Evolutionary conservation across 495 filamentous ascomycete genomes (phyloP).

Genomic region (Penicillium taxi): DNA sequence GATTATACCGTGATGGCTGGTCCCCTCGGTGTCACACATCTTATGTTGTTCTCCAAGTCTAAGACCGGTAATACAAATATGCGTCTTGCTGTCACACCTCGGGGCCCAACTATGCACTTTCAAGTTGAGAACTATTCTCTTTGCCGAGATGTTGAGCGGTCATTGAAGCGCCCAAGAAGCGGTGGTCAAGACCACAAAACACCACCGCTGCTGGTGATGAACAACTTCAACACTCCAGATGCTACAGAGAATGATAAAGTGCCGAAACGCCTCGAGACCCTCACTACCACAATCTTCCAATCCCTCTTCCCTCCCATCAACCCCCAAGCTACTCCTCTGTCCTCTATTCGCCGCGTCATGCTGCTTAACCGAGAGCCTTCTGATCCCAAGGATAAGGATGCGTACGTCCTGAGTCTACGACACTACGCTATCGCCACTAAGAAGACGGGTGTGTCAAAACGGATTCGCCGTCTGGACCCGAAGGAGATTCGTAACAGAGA

Average conservation of each 20-base stretch:
- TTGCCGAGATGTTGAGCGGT: conserved; percentile 76
- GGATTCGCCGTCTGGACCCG: conserved; percentile 75
- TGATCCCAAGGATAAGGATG: conserved; percentile 47
- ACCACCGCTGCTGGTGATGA: conserved; percentile 92
- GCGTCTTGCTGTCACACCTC: conserved; percentile 78
- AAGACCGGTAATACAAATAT: conserved; percentile 85
- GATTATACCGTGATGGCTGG: conserved; percentile 97
- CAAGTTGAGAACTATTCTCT: conserved; percentile 94
- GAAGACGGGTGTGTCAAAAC: conserved; percentile 70
- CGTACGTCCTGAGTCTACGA: conserved; percentile 81
- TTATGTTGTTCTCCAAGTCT: conserved; percentile 90
- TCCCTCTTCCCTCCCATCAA: conserved; percentile 95
- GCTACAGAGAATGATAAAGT: conserved; percentile 51
- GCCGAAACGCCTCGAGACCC: conserved; percentile 78
- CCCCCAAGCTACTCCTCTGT: conserved; percentile 78
- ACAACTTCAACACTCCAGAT: conserved; percentile 74
- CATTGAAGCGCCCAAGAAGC: conserved; percentile 71
- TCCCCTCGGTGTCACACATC: conserved; percentile 85
- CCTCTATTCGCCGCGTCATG: conserved; percentile 81
- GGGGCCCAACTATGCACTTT: conserved; percentile 90
- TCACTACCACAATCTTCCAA: conserved; percentile 93
- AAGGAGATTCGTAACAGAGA: conserved; percentile 65
- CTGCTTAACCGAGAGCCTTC: conserved; percentile 72
- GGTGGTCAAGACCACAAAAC: conserved; percentile 75
- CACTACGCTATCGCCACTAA: conserved; percentile 95